Evolutionary conservation across 2,329 filamentous ascomycete species (phyloP).

Genomic region (Chrysoporthe austroafricana): DNA sequence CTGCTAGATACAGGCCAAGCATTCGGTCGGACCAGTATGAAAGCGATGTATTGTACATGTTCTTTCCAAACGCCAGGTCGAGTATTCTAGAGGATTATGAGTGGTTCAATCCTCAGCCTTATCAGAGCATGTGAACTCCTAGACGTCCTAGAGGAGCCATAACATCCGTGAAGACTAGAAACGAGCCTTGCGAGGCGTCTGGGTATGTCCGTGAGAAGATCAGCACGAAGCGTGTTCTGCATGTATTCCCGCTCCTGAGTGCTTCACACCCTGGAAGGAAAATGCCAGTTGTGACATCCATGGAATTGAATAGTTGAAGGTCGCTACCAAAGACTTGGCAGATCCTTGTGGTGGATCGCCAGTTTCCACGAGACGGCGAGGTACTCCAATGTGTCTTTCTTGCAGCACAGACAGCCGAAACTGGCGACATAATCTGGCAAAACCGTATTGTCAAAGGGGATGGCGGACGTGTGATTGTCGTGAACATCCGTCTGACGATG

Average conservation of each 20-base stretch:
- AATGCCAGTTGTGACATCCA: constrained; percentile 52
- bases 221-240: constrained; percentile 53
- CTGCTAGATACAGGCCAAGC: too few relatives aligned
- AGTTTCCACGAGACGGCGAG: constrained; percentile 57
- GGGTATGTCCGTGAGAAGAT: constrained; percentile 59
- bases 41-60: too few relatives aligned
- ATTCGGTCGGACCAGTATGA: too few relatives aligned
- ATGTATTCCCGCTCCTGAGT: constrained; percentile 40
- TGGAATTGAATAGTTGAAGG: constrained; percentile 62
- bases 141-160: constrained; percentile 52
- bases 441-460: constrained; percentile 50
- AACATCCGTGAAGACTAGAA: constrained; percentile 61
- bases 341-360: constrained; percentile 14
- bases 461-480: constrained; percentile 67
- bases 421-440: constrained; percentile 65
- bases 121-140: constrained; percentile 57
- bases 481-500: constrained; percentile 58
- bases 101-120: constrained; percentile 59
- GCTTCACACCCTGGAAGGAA: constrained; percentile 58
- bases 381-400: constrained; percentile 67
- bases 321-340: constrained; percentile 40
- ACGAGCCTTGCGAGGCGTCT: constrained; percentile 59
- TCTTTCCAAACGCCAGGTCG: constrained; percentile 41
- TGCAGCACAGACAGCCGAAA: constrained; percentile 53
- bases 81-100: constrained; percentile 58